These are phyloP conservation scores for Camelina sativa DNA, from an alignment of 345 rosid species.

Conservation along the genomic window DNA sequence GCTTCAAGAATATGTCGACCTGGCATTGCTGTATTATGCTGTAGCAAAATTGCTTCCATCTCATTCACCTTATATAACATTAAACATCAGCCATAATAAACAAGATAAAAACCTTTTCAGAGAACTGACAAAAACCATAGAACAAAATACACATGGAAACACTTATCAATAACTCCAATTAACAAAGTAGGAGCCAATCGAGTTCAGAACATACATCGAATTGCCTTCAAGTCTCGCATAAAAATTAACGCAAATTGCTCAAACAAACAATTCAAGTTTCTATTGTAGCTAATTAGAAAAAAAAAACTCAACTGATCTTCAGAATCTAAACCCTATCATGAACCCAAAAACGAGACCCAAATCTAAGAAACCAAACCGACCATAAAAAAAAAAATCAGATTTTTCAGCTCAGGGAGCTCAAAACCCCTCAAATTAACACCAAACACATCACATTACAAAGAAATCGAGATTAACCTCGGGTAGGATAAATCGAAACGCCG, in stretches of 20 bases:
- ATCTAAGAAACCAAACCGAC: constrained; percentile 9
- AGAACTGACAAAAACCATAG: constrained; percentile 11
- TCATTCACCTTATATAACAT: constrained; percentile 68
- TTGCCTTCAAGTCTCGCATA: background rate
- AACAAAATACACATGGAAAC: background rate
- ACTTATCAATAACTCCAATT: background rate
- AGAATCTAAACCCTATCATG: constrained; percentile 31
- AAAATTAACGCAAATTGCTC: background rate
- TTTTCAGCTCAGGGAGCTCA: background rate
- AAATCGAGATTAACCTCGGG: constrained; percentile 55
- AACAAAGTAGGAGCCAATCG: constrained; percentile 3
- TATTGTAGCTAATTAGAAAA: background rate
- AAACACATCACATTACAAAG: constrained; percentile 15
- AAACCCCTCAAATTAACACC: background rate
- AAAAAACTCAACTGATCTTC: constrained; percentile 10
- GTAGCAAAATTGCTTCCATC: constrained; percentile 90
- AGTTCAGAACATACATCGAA: background rate
- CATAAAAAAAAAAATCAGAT: background rate
- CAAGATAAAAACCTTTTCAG: constrained; percentile 20
- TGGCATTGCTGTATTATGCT: constrained; percentile 80
- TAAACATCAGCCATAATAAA: constrained; percentile 27
- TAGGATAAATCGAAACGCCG: constrained; percentile 87
- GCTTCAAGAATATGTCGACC: constrained; percentile 69
- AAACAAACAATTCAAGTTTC: constrained; percentile 21
- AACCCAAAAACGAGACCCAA: background rate